Evolutionary conservation across 1,284 basidiomycete genomes (phyloP).

Genomic region (Irpex sp.): DNA sequence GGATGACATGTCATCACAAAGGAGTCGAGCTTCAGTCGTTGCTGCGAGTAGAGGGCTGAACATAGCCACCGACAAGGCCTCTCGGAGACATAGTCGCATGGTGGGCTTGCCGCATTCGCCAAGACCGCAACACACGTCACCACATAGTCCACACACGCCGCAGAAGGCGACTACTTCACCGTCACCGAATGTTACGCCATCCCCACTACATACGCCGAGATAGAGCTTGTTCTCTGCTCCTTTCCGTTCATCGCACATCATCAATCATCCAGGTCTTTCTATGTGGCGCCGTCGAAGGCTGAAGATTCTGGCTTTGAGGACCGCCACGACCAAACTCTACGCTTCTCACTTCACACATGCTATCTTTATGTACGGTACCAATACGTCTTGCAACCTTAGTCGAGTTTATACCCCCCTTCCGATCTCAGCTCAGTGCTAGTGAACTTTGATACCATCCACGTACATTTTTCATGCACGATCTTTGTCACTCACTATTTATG

Average conservation of each 20-base stretch:
- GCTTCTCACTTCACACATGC: background rate
- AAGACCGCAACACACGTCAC: constrained; percentile 20
- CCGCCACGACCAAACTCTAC: background rate
- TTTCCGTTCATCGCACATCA: background rate
- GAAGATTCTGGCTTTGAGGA: background rate
- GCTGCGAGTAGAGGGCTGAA: constrained; percentile 72
- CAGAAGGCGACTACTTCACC: constrained; percentile 1
- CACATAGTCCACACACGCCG: constrained; percentile 17
- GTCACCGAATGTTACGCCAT: constrained; percentile 7
- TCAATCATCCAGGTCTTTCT: background rate
- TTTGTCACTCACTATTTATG: background rate
- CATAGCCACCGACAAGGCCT: constrained; percentile 53
- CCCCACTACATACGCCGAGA: constrained; percentile 17
- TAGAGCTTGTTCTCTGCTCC: constrained; percentile 3
- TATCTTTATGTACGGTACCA: background rate
- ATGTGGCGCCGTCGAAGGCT: background rate
- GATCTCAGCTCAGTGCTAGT: constrained; percentile 6
- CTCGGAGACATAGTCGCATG: constrained; percentile 54
- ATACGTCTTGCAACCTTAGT: constrained; percentile 2
- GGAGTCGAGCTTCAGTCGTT: constrained; percentile 43
- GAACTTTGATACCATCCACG: constrained; percentile 7
- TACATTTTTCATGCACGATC: background rate
- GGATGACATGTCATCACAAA: constrained; percentile 12
- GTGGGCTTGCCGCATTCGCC: constrained; percentile 53
- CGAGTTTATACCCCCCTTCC: constrained; percentile 8